Base-by-base conservation (phyloP, 2,329 filamentous ascomycete genomes). In the Microdochium nivale region DNA sequence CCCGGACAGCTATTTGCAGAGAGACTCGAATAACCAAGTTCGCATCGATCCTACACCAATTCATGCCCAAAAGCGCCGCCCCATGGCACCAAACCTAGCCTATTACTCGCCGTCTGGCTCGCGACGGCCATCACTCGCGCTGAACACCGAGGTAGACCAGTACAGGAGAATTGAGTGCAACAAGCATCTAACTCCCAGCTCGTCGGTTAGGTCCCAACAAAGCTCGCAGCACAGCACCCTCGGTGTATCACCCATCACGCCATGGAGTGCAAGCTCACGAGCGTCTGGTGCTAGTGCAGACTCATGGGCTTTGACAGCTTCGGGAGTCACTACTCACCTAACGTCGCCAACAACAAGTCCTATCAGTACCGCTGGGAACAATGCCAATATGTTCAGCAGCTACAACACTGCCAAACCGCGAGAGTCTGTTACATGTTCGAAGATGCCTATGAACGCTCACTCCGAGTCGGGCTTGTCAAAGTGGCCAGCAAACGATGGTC, bases 201-300 rank as follows among this genome's bases (percentile, higher is more conserved):
- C 59, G 54, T 67, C 54, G 65, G 65, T 65, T 66, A 64, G 47
- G 60, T 67, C 51, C 67, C 69, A 60, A 67, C 68, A 54, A 47
- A 70, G 65, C 51, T 70, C 66, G 52, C 69, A 60, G 67, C 68
- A 54, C 46, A 70, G 65, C 51, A 69, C 66, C 51, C 55, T 66
- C 23, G 58, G 70, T 27, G 68, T 79, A 49, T 79, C 77, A 7
- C 74, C 77, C 10, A 62, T 73, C 35, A 78, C 76, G 9, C 67
- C 68, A 27, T 77, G 67, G 64, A 72, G 70, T 33, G 37, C 60
- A 25, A 57, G 47, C 49, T 62, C 60, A 3, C 57, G 54, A 27
- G 54, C 50, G 23, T 62, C 62, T 48, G 62, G 61, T 4, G 58
- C 61, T 13, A 44, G 40, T 19, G 21, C 40, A 13, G 40, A 44